Evolutionary conservation across 495 filamentous ascomycete genomes (phyloP).

Genomic region (Neurospora sp.): DNA sequence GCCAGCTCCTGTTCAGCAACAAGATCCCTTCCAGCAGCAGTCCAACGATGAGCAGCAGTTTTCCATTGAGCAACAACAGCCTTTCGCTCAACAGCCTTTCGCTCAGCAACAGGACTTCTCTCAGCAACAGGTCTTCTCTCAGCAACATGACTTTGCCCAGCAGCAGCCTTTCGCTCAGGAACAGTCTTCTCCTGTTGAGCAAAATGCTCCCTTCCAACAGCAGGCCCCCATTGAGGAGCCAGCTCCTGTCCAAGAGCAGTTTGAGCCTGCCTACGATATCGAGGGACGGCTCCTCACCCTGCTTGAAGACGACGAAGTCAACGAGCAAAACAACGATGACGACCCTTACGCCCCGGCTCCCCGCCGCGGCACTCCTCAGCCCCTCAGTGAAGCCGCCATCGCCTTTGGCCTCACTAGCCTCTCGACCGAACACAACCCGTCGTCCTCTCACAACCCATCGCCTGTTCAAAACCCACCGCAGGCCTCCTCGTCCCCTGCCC

Average conservation of each 20-base stretch:
- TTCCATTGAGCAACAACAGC: too few relatives aligned
- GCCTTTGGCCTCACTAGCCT: background rate
- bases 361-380: background rate
- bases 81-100: background rate
- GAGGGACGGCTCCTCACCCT: background rate
- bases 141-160: background rate
- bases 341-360: background rate
- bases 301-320: background rate
- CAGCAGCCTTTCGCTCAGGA: background rate
- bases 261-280: background rate
- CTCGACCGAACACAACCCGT: background rate
- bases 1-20: background rate
- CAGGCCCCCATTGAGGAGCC: background rate
- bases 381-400: background rate
- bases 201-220: background rate
- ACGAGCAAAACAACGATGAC: background rate
- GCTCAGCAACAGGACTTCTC: background rate
- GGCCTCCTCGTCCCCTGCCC: background rate
- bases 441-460: background rate
- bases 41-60: too few relatives aligned
- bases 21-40: too few relatives aligned
- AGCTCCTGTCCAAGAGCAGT: background rate
- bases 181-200: background rate
- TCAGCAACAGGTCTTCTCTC: background rate
- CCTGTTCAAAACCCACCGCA: background rate